Evolutionary conservation across 2,329 filamentous ascomycete genomes (phyloP), one percentile per base, ranked within the genome.

Genomic region (Rasamsonia emersonii): DNA sequence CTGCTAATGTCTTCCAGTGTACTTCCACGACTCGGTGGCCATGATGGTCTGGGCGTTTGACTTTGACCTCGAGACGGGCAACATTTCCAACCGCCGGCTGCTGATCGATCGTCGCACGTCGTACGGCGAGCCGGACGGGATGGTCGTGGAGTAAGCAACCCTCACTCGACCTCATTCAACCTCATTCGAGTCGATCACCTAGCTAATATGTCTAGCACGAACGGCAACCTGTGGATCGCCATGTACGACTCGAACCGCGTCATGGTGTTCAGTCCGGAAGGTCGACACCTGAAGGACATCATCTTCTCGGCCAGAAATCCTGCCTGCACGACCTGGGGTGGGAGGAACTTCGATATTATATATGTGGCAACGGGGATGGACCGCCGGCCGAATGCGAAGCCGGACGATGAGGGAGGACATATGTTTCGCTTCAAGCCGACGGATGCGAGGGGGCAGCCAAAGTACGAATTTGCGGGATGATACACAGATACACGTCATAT

Each of bases 281-380:
- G 54, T 13, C 40, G 43, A 21, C 52, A 54, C 26, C 30, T 59
- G n/a, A 55, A 57, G 34, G 48, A 55, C 28, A 48, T 61, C 18
- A 42, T 42, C 5, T 53, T 58, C 25, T 43, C 54, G 2, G 53
- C 51, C 2, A 45, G 47, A n/a, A 53, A 56, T 28, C 41, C 51
- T 8, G 48, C 56, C 8, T 60, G 58, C 36, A 53, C 56, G 5
- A 56, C 58, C 2, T 61, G 55, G 55, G 56, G 56, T 20, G 58
- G 58, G 2, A 46, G 48, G 23, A 40, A 58, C 11, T 41, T 44
- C 31, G 45, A 59, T 35, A 58, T 53, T 5, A 36, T 60, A 19
- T 61, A 51, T 30, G 37, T 56, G 9, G 47, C 55, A 1, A 51
- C 43, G 19, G 54, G 45, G 8, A 47, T 41, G 25, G 49, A 53